Base-by-base conservation (phyloP, 2,329 filamentous ascomycete genomes). In the Leptographium galeiforme region DNA sequence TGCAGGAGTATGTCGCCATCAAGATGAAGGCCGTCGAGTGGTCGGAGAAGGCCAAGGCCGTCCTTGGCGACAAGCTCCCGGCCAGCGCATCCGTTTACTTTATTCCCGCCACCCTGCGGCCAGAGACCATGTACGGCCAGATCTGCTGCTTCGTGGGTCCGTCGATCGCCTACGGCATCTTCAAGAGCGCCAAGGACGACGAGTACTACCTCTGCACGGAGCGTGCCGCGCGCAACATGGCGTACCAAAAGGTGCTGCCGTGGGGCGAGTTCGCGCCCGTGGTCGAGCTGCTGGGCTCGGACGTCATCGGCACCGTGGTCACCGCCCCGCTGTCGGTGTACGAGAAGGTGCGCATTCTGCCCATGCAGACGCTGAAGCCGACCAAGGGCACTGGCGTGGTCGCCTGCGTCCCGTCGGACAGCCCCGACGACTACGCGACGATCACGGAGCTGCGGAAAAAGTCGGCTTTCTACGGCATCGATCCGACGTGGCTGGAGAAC, bases 71-170 rank as follows among this genome's bases (percentile, higher is more conserved):
- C 59, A 93, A 91, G 72, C 72, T 97, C 5, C 87, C 91, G 7
- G 77, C 82, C 39, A 82, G 79, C 58, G 84, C 87, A 47, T 85
- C 85, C 57, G 84, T 96, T 54, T 97, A 85, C 72, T 85, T 97
- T 63, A 81, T 97, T 13, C 87, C 93, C 13, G 93, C 93, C 16
- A 97, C 93, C 53, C 78, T 98, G 57, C 57, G 93, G 57, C 89
- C 93, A 2, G 93, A 98, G 75, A 98, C 93, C 39, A 97, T 98
- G 91, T 98, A 97, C 66, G 94, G 94, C 43, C 93, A 97, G 70
- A 94, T 84, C 5, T 94, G 88, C 71, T 95, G 90, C 67, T 98
- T 97, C 62, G 88, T 98, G 48, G 88, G 89, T 4, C 91, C 93
- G 11, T 87, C 85, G 64, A 85, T 97, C 63, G 81, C 76, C 46